Conservation (phyloP, 1,284 basidiomycete genomes). For the Ustilago lituana region DNA sequence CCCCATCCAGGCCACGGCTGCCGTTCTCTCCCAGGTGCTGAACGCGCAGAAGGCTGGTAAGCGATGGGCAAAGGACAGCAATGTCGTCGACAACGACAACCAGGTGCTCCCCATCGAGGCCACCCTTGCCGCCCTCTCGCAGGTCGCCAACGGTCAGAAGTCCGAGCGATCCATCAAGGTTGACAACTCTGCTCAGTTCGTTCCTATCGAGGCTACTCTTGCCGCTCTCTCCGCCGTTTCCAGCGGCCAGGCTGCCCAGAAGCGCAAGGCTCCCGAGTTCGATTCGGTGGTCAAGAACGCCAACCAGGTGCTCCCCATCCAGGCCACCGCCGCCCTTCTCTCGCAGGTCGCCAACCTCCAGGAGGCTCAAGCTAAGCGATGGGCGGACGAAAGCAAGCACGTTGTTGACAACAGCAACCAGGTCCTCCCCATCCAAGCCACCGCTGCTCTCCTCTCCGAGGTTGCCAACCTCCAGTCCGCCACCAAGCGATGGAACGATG, state of each 20-base stretch:
- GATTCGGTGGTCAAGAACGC: conserved; percentile 16
- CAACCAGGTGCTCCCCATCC: conserved; percentile 27
- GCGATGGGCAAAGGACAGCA: conserved; percentile 8
- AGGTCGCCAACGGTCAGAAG: conserved; percentile 27
- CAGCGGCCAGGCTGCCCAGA: conserved; percentile 12
- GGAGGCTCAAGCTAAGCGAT: conserved; percentile 17
- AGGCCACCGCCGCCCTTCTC: conserved; percentile 23
- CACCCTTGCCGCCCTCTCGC: conserved; percentile 29
- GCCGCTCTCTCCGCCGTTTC: conserved; percentile 14
- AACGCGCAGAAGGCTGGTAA: conserved; percentile 20
- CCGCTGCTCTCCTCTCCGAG: conserved; percentile 12
- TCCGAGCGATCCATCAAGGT: conserved; percentile 9
- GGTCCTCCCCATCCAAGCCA: conserved; percentile 35
- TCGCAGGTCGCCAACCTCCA: conserved; percentile 33
- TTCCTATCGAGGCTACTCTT: conserved; percentile 26
- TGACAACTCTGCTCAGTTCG: conserved; percentile 9
- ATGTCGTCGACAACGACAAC: conserved; percentile 26
- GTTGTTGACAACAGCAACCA: conserved; percentile 31
- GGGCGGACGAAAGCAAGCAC: conserved; percentile 8
- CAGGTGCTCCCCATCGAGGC: conserved; percentile 39
- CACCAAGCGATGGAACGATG: too few species aligned
- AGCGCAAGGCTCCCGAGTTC: conserved; percentile 17
- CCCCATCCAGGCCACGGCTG: conserved; percentile 32
- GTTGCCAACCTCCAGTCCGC: conserved; percentile 20
- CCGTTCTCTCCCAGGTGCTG: conserved; percentile 24